A percentile compares a stretch with the other conserved stretches of the same genome.
These are phyloP conservation scores for Boletellus emodensis DNA, from an alignment of 768 basidiomycete genomes.

Conservation along the genomic window DNA sequence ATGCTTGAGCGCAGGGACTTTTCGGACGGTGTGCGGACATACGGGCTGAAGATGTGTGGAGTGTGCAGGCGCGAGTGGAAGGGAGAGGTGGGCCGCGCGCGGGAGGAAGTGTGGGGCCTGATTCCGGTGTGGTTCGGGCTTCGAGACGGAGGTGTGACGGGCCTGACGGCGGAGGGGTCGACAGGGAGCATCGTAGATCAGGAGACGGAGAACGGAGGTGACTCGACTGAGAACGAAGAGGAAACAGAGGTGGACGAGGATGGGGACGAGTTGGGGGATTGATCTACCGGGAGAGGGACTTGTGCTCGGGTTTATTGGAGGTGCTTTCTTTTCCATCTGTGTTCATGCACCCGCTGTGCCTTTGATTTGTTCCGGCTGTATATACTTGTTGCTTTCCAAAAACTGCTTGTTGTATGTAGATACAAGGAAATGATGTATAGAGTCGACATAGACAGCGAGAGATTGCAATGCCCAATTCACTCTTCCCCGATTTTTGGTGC, in stretches of 20 bases:
- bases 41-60: constrained; percentile 53
- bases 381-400: constrained; percentile 11
- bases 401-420: constrained; percentile 3
- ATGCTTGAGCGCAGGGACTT: constrained; percentile 73
- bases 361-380: constrained; percentile 11
- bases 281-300: not conserved
- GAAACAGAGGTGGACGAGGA: constrained; percentile 11
- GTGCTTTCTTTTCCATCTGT: constrained; percentile 15
- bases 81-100: constrained; percentile 38
- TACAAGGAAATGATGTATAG: constrained; percentile 12
- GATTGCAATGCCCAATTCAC: constrained; percentile 28
- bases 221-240: constrained; percentile 3
- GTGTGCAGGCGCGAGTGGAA: constrained; percentile 49
- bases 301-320: not conserved
- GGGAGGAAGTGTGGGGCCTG: constrained; percentile 58
- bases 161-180: not conserved
- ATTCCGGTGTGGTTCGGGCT: constrained; percentile 67
- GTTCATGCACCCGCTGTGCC: not conserved
- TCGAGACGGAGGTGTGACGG: constrained; percentile 11
- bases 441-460: constrained; percentile 11
- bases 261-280: constrained; percentile 14
- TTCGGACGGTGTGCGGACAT: constrained; percentile 53
- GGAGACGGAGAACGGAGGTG: constrained; percentile 1
- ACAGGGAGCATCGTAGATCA: not conserved
- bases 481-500: constrained; percentile 95